Percentiles rank a stretch among this genome's conserved stretches.
Evolutionary conservation across 352 stramenopile species (phyloP).

Genomic region (Phytophthora citrophthora): DNA sequence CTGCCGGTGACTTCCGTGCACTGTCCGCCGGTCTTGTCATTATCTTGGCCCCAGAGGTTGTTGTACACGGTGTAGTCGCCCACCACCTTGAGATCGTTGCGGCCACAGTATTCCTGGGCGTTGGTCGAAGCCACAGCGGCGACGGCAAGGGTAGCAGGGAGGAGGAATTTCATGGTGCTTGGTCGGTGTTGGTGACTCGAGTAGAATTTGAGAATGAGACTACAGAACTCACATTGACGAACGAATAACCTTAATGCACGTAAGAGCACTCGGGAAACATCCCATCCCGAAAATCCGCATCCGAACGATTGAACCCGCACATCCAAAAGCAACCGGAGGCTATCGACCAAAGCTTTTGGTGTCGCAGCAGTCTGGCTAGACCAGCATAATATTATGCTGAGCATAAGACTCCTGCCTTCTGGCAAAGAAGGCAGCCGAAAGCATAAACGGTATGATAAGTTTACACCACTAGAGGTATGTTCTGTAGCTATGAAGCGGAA

Average conservation of each 20-base stretch:
- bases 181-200: conserved; percentile 3
- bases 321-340: conserved; percentile 19
- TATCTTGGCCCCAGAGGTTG: conserved; percentile 45
- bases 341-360: conserved; percentile 11
- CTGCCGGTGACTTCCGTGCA: conserved; percentile 44
- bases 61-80: conserved; percentile 59
- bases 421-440: no score
- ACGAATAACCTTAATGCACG: no score
- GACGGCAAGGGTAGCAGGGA: conserved; percentile 14
- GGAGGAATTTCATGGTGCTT: conserved; percentile 27
- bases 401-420: background rate
- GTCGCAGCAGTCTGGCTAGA: conserved; percentile 1
- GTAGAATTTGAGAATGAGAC: conserved; percentile 26
- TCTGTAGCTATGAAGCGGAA: conserved; percentile 9
- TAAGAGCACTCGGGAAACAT: background rate
- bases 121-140: conserved; percentile 15
- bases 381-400: background rate
- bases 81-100: conserved; percentile 33
- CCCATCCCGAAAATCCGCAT: conserved; percentile 18
- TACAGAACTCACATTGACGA: background rate
- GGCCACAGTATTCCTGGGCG: conserved; percentile 35
- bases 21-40: conserved; percentile 39
- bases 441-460: no score
- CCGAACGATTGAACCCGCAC: conserved; percentile 11
- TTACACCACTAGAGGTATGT: no score